Base-by-base conservation (phyloP, 768 basidiomycete genomes). In the Mycena chlorophos region DNA sequence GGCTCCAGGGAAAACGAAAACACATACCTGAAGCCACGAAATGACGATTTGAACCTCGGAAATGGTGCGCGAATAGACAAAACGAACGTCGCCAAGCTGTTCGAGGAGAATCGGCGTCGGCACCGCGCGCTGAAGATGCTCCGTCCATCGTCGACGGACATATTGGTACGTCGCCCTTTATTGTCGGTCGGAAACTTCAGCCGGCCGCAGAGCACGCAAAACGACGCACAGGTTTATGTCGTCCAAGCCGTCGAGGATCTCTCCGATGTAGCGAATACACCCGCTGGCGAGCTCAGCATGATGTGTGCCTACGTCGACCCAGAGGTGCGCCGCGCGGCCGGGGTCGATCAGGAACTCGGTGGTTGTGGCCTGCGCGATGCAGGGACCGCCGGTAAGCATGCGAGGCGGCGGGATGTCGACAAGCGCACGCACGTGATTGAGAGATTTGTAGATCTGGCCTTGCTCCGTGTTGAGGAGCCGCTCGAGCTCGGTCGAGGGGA, bases 321-420 rank as follows among this genome's bases (percentile, higher is more conserved):
- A 57, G 38, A 61, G 57, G 0, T 43, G 52, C 5, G 37, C 29
- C 28, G 60, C 26, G 10, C 60, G 55, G n/a, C 19, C 34, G 4
- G 45, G 22, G 29, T 61, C 60, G 43, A 43, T n/a, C 28, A 61
- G 53, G 45, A 61, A 61, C 20, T 61, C 60, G 10, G 17, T 30
- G 1, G 52, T 54, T 16, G 53, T 51, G 17, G 37, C 29, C 23
- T 61, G 60, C 6, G 50, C 12, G 22, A 61, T 52, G 17, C 53
- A 52, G 16, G 54, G 45, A 27, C 16, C 22, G 12, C 34, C 37
- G 50, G 17, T 25, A 5, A 4, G 59, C 6, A 48, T 25, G 6
- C n/a, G n/a, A 12, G 56, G 49, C 19, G 34, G 28, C 3, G 56
- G 60, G 4, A 52, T 29, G 20, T 61, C 53, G 52, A 61, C 60